Evolutionary conservation across 2,329 filamentous ascomycete genomes (phyloP), one percentile per base, ranked within the genome.

Genomic region (Lachnellula hyalina): DNA sequence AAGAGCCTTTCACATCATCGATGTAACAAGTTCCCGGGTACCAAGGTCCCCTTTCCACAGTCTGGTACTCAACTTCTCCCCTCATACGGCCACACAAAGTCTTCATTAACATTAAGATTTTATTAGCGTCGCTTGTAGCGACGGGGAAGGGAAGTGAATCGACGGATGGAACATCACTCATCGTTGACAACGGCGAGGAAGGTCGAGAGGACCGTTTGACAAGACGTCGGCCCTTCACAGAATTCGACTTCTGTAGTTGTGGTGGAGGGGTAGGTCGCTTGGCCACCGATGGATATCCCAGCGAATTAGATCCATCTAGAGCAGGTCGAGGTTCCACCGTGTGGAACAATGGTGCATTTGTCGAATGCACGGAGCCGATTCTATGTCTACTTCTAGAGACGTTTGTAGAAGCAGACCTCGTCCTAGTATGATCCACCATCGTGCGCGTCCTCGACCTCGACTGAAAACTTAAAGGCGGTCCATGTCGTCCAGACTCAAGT

Each of bases 71-170:
- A 32, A 91, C 77, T 61, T 86, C 84, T 53, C 89, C 89, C 64
- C 84, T 85, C 89, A 93, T 94, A 61, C 85, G 81, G 28, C 90
- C 89, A 65, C 86, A 87, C 6, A 90, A 74, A 23, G 80, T 85
- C 69, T 85, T 89, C 88, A 94, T 93, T 56, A 94, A 73, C 63
- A 83, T 77, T 52, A 91, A 74, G 25, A 93, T 79, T 66, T 84
- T 87, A 63, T 86, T 86, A 40, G 86, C 83, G 70, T 91, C 86
- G 19, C 81, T 78, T 4, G 84, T 85, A 36, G 80, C 78, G 48
- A 86, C 74, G 3, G 84, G 83, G 23, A 79, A 70, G 2, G 79
- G 77, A 2, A 86, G 69, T 5, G 82, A 83, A 67, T 86, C 83
- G 55, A 85, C 75, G 4, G 78, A 82, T 1, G 81, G 82, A 4